Percentiles rank a stretch among this genome's conserved stretches.
Conservation (phyloP, 495 filamentous ascomycete genomes). For the Daldinia vernicosa region DNA sequence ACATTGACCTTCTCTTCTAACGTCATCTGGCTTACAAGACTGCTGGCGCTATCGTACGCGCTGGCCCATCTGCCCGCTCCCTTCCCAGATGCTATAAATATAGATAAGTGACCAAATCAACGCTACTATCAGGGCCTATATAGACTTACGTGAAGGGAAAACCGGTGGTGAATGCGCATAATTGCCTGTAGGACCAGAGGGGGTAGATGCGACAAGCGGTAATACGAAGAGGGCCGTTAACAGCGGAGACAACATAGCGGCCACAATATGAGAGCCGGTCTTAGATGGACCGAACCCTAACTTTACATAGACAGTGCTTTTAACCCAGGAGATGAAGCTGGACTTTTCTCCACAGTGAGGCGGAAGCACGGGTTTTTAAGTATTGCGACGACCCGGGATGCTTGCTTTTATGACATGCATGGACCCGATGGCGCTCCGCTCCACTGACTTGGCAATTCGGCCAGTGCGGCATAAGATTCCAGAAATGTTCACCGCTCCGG, state of each 20-base stretch:
- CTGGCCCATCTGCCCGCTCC: conserved; percentile 53
- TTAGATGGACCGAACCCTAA: not conserved
- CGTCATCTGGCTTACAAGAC: conserved; percentile 50
- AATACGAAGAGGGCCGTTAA: conserved; percentile 9
- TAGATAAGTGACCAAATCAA: conserved; percentile 30
- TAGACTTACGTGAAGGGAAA: conserved; percentile 60
- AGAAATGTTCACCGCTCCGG: conserved; percentile 30
- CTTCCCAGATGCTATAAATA: conserved; percentile 55
- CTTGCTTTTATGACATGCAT: conserved; percentile 30
- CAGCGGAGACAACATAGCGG: conserved; percentile 24
- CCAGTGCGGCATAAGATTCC: conserved; percentile 29
- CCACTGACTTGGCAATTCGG: conserved; percentile 30
- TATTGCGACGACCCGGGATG: conserved; percentile 12
- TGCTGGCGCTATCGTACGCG: conserved; percentile 49
- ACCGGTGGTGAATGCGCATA: conserved; percentile 62
- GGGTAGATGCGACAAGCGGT: conserved; percentile 10
- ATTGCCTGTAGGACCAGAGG: conserved; percentile 2
- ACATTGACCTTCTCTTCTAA: conserved; percentile 52
- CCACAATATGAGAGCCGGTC: not conserved
- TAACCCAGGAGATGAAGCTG: not conserved
- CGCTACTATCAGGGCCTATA: not conserved
- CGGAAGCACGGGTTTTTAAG: conserved; percentile 22
- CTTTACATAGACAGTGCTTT: not conserved
- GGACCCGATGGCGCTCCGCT: conserved; percentile 33
- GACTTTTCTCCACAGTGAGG: not conserved